Percentiles rank a stretch among this genome's conserved stretches.
Evolutionary conservation across 2,329 filamentous ascomycete species (phyloP).

Genomic region (Stromatinia cepivora): DNA sequence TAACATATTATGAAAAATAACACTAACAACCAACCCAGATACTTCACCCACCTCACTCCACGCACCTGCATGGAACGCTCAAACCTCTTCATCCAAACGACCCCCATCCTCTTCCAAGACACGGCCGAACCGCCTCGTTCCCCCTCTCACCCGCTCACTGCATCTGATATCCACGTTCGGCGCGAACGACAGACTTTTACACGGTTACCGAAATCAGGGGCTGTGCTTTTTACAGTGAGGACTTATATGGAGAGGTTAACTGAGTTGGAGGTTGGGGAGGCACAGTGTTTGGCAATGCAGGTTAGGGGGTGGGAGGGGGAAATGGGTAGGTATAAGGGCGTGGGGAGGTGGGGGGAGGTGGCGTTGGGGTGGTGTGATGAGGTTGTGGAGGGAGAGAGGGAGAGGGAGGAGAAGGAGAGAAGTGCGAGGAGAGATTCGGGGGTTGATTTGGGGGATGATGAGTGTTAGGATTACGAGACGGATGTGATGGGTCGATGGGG

Average conservation of each 20-base stretch:
- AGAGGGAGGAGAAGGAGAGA: neutral
- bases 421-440: neutral
- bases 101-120: slow-evolving; percentile 48
- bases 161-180: slow-evolving; percentile 48
- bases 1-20: no score
- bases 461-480: neutral
- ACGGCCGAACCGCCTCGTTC: slow-evolving; percentile 43
- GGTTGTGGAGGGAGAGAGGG: neutral
- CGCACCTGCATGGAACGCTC: slow-evolving; percentile 50
- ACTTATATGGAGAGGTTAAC: slow-evolving; percentile 47
- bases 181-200: slow-evolving; percentile 53
- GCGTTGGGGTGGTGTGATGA: slow-evolving; percentile 30
- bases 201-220: slow-evolving; percentile 45
- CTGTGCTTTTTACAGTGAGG: slow-evolving; percentile 52
- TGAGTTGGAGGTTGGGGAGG: slow-evolving; percentile 45
- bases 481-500: neutral
- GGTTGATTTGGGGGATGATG: neutral
- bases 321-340: slow-evolving; percentile 48
- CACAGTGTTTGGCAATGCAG: slow-evolving; percentile 46
- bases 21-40: slow-evolving; percentile 37
- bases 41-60: slow-evolving; percentile 48
- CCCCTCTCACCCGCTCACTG: slow-evolving; percentile 32
- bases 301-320: slow-evolving; percentile 48
- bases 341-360: slow-evolving; percentile 44
- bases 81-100: slow-evolving; percentile 53